Percentiles rank a stretch among this genome's conserved stretches.
phyloP scores from a whole-genome alignment of 2,329 filamentous ascomycete genomes.

The Colletotrichum paranaense region DNA sequence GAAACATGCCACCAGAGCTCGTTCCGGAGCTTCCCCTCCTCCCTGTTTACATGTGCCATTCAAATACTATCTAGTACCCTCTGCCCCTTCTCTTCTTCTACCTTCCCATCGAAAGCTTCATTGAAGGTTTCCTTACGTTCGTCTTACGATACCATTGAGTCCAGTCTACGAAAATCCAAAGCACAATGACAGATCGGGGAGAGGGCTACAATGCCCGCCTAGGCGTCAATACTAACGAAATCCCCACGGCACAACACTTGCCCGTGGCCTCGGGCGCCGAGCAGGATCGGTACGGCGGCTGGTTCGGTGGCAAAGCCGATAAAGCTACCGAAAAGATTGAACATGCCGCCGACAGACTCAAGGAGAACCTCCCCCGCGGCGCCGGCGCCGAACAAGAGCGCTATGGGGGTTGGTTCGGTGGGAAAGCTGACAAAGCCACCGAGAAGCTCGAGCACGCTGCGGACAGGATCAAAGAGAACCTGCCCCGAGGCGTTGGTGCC shows the following conservation, averaged over 20 bases:
- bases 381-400: conserved; percentile 41
- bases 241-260: conserved; percentile 22
- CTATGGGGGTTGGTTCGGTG: conserved; percentile 38
- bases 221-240: conserved; percentile 29
- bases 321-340: conserved; percentile 23
- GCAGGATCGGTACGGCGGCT: conserved; percentile 29
- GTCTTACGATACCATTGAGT: conserved; percentile 11
- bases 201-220: conserved; percentile 37
- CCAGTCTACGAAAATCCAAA: background rate
- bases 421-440: conserved; percentile 13
- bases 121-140: background rate
- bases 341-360: background rate
- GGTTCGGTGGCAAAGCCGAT: conserved; percentile 24
- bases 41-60: background rate
- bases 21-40: background rate
- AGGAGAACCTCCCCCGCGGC: conserved; percentile 23
- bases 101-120: background rate
- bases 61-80: background rate
- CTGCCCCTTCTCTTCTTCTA: background rate
- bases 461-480: background rate
- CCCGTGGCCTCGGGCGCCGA: conserved; percentile 29
- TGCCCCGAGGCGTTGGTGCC: conserved; percentile 27
- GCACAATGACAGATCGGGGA: conserved; percentile 38
- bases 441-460: background rate
- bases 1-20: background rate